Percentiles rank a stretch among this genome's conserved stretches.
phyloP scores from a whole-genome alignment of 2,329 filamentous ascomycete genomes.

The Arthrobotrys entomopaga region DNA sequence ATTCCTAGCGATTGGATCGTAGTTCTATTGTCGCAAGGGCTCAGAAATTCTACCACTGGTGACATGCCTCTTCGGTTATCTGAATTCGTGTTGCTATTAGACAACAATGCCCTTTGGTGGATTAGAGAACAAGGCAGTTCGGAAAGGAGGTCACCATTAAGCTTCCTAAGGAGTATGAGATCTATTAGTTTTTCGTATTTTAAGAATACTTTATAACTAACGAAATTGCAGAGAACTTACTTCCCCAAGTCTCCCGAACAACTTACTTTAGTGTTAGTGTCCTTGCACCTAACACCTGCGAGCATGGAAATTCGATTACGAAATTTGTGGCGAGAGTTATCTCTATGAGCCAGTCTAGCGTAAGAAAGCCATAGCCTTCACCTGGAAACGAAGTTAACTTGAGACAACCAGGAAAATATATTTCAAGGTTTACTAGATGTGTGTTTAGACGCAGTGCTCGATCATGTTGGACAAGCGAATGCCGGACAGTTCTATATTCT shows the following conservation, averaged over 20 bases:
- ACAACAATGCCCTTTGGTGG: conserved; percentile 44
- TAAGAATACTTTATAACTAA: neutral
- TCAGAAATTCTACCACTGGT: conserved; percentile 55
- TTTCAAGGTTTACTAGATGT: conserved; percentile 23
- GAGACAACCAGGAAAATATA: conserved; percentile 8
- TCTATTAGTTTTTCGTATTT: neutral
- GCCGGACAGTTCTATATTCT: conserved; percentile 41
- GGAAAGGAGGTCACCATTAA: conserved; percentile 12
- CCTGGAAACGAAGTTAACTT: neutral
- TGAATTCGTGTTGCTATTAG: conserved; percentile 34
- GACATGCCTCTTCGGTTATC: conserved; percentile 49
- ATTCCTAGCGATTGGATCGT: conserved; percentile 57
- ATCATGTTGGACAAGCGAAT: conserved; percentile 36
- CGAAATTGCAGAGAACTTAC: conserved; percentile 8
- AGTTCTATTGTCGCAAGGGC: conserved; percentile 56
- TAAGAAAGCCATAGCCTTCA: conserved; percentile 1
- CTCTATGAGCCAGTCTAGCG: conserved; percentile 9
- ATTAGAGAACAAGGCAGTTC: conserved; percentile 1
- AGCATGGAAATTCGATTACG: conserved; percentile 42
- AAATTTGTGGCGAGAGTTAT: conserved; percentile 32
- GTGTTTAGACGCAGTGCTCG: conserved; percentile 29
- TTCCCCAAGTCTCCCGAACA: conserved; percentile 45
- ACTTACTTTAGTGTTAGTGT: conserved; percentile 46
- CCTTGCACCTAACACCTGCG: conserved; percentile 27
- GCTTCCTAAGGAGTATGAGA: conserved; percentile 39